Percentiles rank a stretch among this genome's conserved stretches.
Conservation (phyloP, 805 yeast species). For the Barnettozyma siamensis region DNA sequence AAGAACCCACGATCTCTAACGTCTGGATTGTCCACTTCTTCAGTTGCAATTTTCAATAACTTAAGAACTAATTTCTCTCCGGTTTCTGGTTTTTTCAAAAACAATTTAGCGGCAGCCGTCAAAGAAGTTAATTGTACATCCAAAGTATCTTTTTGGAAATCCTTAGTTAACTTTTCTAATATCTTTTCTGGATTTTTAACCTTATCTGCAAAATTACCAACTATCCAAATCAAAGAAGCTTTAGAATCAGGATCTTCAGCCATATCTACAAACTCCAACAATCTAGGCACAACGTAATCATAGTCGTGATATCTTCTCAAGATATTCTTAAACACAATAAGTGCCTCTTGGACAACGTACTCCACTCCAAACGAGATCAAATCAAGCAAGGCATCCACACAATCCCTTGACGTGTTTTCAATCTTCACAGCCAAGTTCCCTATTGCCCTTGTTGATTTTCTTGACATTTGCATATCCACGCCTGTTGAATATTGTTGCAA, state of each 20-base stretch:
- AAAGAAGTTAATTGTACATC: slow-evolving; percentile 71
- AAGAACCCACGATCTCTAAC: slow-evolving; percentile 78
- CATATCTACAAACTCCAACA: slow-evolving; percentile 40
- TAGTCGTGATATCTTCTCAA: slow-evolving; percentile 69
- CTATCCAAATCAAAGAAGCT: slow-evolving; percentile 75
- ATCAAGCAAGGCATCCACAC: slow-evolving; percentile 57
- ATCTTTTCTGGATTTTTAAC: slow-evolving; percentile 38
- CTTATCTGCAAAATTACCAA: slow-evolving; percentile 60
- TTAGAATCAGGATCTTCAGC: slow-evolving; percentile 77
- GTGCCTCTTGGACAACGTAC: slow-evolving; percentile 74
- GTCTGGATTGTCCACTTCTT: slow-evolving; percentile 76
- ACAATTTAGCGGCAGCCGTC: slow-evolving; percentile 69
- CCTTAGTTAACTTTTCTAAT: slow-evolving; percentile 37
- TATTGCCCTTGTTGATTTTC: slow-evolving; percentile 83
- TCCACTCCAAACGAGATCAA: slow-evolving; percentile 61
- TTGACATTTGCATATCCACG: slow-evolving; percentile 77
- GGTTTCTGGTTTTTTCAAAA: slow-evolving; percentile 46
- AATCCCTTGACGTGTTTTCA: slow-evolving; percentile 51
- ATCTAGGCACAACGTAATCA: slow-evolving; percentile 35
- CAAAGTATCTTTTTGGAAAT: slow-evolving; percentile 56
- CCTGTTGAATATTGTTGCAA: slow-evolving; percentile 83
- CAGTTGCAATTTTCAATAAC: slow-evolving; percentile 63
- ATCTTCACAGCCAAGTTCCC: slow-evolving; percentile 84
- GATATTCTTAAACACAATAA: slow-evolving; percentile 70
- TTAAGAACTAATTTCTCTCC: slow-evolving; percentile 55